A percentile compares a stretch with the other conserved stretches of the same genome.
These are phyloP conservation scores for Euryodendron excelsum DNA, from an alignment of 148 eudicot genomes.

Conservation along the genomic window DNA sequence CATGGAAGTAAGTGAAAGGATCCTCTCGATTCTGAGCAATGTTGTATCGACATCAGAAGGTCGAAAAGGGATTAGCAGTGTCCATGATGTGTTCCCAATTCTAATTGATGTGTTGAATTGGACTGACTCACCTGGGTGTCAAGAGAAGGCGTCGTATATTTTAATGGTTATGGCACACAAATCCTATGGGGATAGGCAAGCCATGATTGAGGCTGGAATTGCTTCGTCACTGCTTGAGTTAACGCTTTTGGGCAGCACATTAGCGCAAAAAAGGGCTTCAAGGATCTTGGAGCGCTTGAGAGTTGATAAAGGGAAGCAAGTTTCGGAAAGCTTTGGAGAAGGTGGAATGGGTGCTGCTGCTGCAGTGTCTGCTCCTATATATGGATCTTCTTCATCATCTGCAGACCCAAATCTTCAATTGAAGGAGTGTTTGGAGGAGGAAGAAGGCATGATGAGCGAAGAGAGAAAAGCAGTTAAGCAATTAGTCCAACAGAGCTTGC, in stretches of 20 bases:
- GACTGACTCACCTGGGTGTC: constrained; percentile 82
- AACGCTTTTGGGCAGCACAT: constrained; percentile 74
- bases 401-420: constrained; percentile 21
- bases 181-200: constrained; percentile 59
- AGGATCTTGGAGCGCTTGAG: constrained; percentile 67
- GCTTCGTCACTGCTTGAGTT: constrained; percentile 70
- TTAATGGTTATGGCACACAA: constrained; percentile 90
- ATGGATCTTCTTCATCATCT: constrained; percentile 39
- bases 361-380: constrained; percentile 66
- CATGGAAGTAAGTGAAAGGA: constrained; percentile 70
- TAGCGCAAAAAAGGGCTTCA: constrained; percentile 85
- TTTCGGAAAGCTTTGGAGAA: constrained; percentile 37
- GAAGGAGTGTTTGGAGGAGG: constrained; percentile 31
- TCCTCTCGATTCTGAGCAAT: constrained; percentile 66
- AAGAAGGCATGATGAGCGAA: constrained; percentile 59
- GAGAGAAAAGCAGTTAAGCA: constrained; percentile 85
- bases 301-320: constrained; percentile 75
- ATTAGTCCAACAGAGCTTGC: constrained; percentile 84
- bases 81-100: constrained; percentile 44
- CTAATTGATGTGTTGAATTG: constrained; percentile 74
- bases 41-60: constrained; percentile 61
- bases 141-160: constrained; percentile 72
- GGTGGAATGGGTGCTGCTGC: constrained; percentile 29
- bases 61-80: constrained; percentile 41
- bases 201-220: constrained; percentile 70